These are phyloP conservation scores for Pyrus communis DNA, from an alignment of 306 rosid species.

Conservation along the genomic window DNA sequence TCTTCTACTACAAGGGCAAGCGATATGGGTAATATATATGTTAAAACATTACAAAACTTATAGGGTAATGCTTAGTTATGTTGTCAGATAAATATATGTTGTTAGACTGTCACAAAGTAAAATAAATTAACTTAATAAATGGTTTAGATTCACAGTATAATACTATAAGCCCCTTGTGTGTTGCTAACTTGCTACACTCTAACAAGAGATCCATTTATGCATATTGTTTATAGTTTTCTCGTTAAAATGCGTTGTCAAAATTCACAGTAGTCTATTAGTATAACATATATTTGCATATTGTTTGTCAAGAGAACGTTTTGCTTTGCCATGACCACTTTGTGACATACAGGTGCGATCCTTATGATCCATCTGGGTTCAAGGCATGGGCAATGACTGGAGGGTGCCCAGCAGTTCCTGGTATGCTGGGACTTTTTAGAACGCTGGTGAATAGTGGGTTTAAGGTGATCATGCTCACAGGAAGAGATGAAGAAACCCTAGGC, in stretches of 20 bases:
- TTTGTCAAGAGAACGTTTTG: background rate
- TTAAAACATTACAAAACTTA: background rate
- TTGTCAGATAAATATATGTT: background rate
- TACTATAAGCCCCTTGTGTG: background rate
- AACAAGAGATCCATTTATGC: background rate
- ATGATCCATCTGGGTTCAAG: constrained; percentile 53
- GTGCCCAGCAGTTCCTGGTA: constrained; percentile 43
- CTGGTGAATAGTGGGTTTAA: constrained; percentile 48
- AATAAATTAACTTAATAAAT: too few relatives aligned
- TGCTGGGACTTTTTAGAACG: constrained; percentile 24
- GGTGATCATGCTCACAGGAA: constrained; percentile 63
- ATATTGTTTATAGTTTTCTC: background rate
- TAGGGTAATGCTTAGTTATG: background rate
- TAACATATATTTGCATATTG: background rate
- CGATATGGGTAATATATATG: constrained; percentile 48
- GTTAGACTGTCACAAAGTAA: too few relatives aligned
- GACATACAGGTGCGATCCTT: constrained; percentile 59
- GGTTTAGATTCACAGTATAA: too few relatives aligned
- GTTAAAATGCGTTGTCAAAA: background rate
- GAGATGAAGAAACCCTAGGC: constrained; percentile 44
- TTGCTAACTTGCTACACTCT: too few relatives aligned
- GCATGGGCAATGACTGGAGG: constrained; percentile 57
- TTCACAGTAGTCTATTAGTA: background rate
- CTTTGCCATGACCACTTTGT: background rate
- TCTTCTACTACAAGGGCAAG: constrained; percentile 36